Percentiles rank a stretch among this genome's conserved stretches.
These are phyloP conservation scores for Lactarius deliciosus DNA, from an alignment of 768 basidiomycete genomes.

Conservation along the genomic window DNA sequence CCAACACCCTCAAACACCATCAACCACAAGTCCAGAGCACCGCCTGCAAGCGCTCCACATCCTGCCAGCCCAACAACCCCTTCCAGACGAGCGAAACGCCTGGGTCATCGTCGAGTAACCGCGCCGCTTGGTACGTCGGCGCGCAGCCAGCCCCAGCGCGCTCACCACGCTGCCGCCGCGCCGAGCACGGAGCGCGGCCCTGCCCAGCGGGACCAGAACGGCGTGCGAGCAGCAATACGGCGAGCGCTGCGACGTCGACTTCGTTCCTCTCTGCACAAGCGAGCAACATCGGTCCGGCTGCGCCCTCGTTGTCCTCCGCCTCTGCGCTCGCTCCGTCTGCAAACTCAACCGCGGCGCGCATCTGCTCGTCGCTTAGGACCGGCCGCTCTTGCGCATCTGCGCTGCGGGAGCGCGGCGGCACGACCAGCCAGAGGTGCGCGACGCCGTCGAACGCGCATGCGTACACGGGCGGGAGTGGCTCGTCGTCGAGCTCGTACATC, in stretches of 20 bases:
- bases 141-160: not conserved
- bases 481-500: not conserved
- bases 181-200: not conserved
- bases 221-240: constrained; percentile 6
- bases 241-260: constrained; percentile 17
- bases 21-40: not conserved
- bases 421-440: constrained; percentile 19
- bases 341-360: constrained; percentile 12
- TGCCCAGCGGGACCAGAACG: not conserved
- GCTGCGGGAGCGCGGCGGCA: not conserved
- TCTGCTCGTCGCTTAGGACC: constrained; percentile 11
- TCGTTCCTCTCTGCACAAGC: constrained; percentile 12
- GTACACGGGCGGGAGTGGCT: constrained; percentile 12
- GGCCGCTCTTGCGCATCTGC: not conserved
- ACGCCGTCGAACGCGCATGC: constrained; percentile 6
- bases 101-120: constrained; percentile 1
- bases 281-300: not conserved
- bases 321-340: not conserved
- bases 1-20: not conserved
- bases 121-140: not conserved
- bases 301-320: not conserved
- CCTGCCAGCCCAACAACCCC: constrained; percentile 16
- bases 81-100: constrained; percentile 14
- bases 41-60: constrained; percentile 19
- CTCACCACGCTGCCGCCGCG: not conserved